phyloP scores from a whole-genome alignment of 345 rosid genomes.

The Cochlearia excelsa region DNA sequence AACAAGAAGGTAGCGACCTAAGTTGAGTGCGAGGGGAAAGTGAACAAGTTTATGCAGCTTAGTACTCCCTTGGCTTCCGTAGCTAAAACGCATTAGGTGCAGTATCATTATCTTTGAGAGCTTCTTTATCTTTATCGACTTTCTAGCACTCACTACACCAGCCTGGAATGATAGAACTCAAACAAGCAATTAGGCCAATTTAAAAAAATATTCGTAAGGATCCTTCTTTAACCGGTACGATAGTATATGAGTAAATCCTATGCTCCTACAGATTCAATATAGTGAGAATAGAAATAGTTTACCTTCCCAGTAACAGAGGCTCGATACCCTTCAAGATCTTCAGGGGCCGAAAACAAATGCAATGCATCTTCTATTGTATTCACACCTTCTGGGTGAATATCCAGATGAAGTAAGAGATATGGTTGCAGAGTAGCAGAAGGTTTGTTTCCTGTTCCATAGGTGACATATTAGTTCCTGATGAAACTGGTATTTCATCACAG shows the following conservation, averaged over 20 bases:
- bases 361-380: constrained; percentile 76
- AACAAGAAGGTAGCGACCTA: constrained; percentile 59
- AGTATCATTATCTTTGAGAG: constrained; percentile 87
- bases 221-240: too few relatives aligned
- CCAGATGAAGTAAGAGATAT: constrained; percentile 82
- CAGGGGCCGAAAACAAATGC: constrained; percentile 68
- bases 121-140: constrained; percentile 71
- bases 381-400: constrained; percentile 74
- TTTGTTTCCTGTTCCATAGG: constrained; percentile 59
- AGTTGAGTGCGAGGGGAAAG: constrained; percentile 33
- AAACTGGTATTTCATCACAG: not conserved
- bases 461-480: constrained; percentile 17
- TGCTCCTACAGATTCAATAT: not conserved
- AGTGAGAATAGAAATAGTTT: constrained; percentile 16
- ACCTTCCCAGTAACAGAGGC: constrained; percentile 85
- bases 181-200: constrained; percentile 11
- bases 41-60: constrained; percentile 60
- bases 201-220: not conserved
- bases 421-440: constrained; percentile 85
- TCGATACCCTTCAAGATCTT: constrained; percentile 85
- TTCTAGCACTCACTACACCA: constrained; percentile 76
- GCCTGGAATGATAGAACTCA: constrained; percentile 47
- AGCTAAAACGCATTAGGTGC: constrained; percentile 91
- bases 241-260: too few relatives aligned
- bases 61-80: constrained; percentile 89